Percentiles rank a stretch among this genome's conserved stretches.
phyloP scores from a whole-genome alignment of 768 basidiomycete species.

The Hysterangium stoloniferum region DNA sequence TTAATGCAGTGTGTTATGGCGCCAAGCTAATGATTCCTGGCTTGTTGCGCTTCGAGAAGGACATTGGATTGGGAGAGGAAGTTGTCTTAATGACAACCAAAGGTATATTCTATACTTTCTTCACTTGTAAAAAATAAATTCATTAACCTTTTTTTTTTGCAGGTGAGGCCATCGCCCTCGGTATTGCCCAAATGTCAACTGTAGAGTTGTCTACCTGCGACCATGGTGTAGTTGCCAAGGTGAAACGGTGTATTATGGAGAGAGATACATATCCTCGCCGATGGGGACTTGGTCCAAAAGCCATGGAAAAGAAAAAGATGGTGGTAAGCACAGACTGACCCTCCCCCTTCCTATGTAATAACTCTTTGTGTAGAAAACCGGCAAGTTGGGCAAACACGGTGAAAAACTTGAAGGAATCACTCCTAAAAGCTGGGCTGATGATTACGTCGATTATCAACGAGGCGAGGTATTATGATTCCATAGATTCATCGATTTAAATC shows the following conservation, averaged over 20 bases:
- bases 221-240: slow-evolving; percentile 97
- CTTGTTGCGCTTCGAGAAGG: slow-evolving; percentile 90
- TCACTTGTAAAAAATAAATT: slow-evolving; percentile 3
- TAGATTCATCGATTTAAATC: not conserved
- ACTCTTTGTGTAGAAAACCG: slow-evolving; percentile 54
- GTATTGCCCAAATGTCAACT: slow-evolving; percentile 96
- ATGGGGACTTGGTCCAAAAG: slow-evolving; percentile 98
- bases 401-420: slow-evolving; percentile 83
- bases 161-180: slow-evolving; percentile 92
- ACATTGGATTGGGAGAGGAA: slow-evolving; percentile 92
- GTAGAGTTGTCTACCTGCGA: slow-evolving; percentile 97
- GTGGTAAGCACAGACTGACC: slow-evolving; percentile 28
- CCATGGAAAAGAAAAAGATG: slow-evolving; percentile 96
- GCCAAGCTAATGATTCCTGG: slow-evolving; percentile 99
- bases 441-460: slow-evolving; percentile 89
- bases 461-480: slow-evolving; percentile 32
- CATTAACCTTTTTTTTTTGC: slow-evolving; percentile 11
- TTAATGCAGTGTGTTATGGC: slow-evolving; percentile 98
- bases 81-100: slow-evolving; percentile 99
- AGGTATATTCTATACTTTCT: slow-evolving; percentile 36
- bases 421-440: slow-evolving; percentile 83
- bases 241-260: slow-evolving; percentile 99
- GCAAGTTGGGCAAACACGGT: slow-evolving; percentile 92
- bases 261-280: slow-evolving; percentile 95
- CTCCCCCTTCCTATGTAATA: not conserved